Evolutionary conservation across 176 grass and related monocot species (phyloP).

Genomic region (Avena insularis): DNA sequence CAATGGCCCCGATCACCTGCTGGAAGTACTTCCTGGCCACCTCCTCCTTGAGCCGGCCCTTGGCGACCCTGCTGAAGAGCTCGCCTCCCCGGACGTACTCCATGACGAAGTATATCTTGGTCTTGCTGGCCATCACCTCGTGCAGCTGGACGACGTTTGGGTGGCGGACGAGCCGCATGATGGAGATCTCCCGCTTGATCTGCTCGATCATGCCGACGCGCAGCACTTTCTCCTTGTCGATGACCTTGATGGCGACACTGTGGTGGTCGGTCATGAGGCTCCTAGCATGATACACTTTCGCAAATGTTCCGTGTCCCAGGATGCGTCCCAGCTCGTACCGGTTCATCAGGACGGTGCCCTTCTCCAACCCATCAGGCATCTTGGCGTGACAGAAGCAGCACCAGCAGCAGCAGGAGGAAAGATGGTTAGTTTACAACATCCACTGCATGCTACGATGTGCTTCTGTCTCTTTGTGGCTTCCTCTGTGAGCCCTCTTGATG

Average conservation of each 20-base stretch:
- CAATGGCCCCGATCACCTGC: conserved; percentile 74
- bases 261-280: conserved; percentile 51
- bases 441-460: background rate
- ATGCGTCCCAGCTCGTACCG: conserved; percentile 75
- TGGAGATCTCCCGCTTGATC: conserved; percentile 84
- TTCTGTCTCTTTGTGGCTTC: background rate
- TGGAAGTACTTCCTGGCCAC: conserved; percentile 75
- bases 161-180: conserved; percentile 78
- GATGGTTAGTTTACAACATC: background rate
- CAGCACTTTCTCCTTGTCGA: conserved; percentile 85
- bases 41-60: conserved; percentile 85
- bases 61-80: conserved; percentile 73
- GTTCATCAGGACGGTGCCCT: conserved; percentile 50
- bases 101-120: conserved; percentile 87
- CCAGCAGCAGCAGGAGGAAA: background rate
- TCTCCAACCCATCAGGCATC: conserved; percentile 6
- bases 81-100: conserved; percentile 80
- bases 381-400: background rate
- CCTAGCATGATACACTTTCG: conserved; percentile 83
- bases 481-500: background rate
- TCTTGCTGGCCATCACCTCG: conserved; percentile 95
- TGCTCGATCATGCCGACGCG: conserved; percentile 80
- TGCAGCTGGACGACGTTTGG: conserved; percentile 80
- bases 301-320: conserved; percentile 76
- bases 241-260: conserved; percentile 80